Evolutionary conservation across 2,329 filamentous ascomycete species (phyloP), one percentile per base, ranked within the genome.

Genomic region (Whalleya microplaca): DNA sequence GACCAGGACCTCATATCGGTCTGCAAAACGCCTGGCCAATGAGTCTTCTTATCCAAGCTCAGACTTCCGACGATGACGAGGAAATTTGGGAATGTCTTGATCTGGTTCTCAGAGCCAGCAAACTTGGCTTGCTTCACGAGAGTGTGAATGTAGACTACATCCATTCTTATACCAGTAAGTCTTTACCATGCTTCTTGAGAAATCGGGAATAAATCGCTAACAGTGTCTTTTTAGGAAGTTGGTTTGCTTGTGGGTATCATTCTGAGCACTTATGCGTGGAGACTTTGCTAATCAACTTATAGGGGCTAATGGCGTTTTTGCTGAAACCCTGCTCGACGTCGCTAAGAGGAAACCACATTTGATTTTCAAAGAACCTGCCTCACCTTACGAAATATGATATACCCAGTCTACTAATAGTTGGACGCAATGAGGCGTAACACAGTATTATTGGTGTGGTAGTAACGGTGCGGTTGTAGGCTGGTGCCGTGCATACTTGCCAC

Each of bases 21-120:
- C 77, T 96, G n/a, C 79, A 84, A 66, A 91, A 96, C 64, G 95
- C 94, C 7, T 99, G 95, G 95, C 95, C 95, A 0, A 98, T 99
- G 92, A 95, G 91, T 71, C 78, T 97, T 60, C 80, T 99, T 8
- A 84, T 97, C 19, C 93, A 97, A 74, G 92, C 91, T 2, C 92
- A 95, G 82, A 99, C 95, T 0, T 89, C 87, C 5, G 83, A 94
- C 48, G 81, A 93, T 55, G 93, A 96, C 58, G 79, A 81, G 0
- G 95, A 99, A 76, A 98, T 99, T 62, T 78, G 75, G 58, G 80
- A 84, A 47, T 90, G 89, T 60, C 74, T 99, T 21, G 78, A 85
- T 7, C 73, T 88, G 29, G 95, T 99, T 41, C 85, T 95, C 57
- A 81, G 85, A 58, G 89, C 89, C 1, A 90, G 89, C 59, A 82